Evolutionary conservation across 2,329 filamentous ascomycete genomes (phyloP).

Genomic region (Myotisia sp.): DNA sequence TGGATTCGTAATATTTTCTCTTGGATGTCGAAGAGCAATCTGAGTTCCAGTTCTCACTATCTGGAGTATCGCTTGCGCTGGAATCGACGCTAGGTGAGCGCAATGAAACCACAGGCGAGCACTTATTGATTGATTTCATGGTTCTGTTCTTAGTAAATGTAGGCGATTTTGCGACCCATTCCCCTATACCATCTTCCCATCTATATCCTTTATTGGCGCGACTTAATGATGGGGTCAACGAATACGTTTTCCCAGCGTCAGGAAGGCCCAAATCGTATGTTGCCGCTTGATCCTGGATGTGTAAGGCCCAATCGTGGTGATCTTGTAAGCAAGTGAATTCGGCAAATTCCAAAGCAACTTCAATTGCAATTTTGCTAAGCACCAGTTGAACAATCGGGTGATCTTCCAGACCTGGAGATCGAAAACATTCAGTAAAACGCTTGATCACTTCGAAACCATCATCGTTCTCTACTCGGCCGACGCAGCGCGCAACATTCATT

Average conservation of each 20-base stretch:
- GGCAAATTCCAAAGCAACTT: conserved; percentile 29
- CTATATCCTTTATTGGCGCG: conserved; percentile 23
- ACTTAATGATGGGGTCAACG: conserved; percentile 11
- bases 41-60: not conserved
- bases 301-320: conserved; percentile 27
- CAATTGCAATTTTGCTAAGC: conserved; percentile 24
- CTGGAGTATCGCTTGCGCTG: too few relatives aligned
- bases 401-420: conserved; percentile 12
- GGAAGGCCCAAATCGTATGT: conserved; percentile 11
- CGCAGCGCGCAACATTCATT: conserved; percentile 22
- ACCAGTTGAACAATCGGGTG: conserved; percentile 17
- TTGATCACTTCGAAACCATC: conserved; percentile 14
- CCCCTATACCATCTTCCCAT: conserved; percentile 44
- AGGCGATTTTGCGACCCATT: conserved; percentile 37
- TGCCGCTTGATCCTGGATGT: conserved; percentile 24
- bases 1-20: not conserved
- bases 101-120: too few relatives aligned
- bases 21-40: not conserved
- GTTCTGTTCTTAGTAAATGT: not conserved
- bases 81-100: too few relatives aligned
- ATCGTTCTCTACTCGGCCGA: conserved; percentile 15
- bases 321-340: conserved; percentile 24
- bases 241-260: conserved; percentile 6
- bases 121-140: not conserved
- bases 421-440: conserved; percentile 17